These are phyloP conservation scores for Trichophaea hybrida DNA, from an alignment of 2,329 filamentous ascomycete species.

Conservation along the genomic window DNA sequence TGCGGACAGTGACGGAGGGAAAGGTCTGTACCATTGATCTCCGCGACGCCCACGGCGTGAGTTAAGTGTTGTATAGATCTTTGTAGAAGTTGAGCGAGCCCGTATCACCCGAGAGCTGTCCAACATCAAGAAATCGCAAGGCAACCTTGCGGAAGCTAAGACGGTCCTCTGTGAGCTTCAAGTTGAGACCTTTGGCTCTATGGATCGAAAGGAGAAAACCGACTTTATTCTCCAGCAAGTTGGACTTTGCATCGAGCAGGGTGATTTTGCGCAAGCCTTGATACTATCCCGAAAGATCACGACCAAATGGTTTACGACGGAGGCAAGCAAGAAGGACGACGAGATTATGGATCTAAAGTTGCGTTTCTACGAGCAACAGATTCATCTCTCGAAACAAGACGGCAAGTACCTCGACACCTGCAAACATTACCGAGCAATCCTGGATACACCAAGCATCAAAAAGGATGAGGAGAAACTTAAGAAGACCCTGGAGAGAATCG, in stretches of 20 bases:
- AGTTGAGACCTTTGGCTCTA: slow-evolving; percentile 96
- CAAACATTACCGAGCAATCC: slow-evolving; percentile 93
- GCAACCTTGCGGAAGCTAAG: slow-evolving; percentile 74
- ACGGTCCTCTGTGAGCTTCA: slow-evolving; percentile 95
- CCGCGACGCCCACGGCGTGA: not conserved
- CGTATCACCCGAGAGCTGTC: slow-evolving; percentile 90
- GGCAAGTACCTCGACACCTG: slow-evolving; percentile 94
- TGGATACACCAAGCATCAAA: slow-evolving; percentile 92
- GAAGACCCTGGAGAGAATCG: slow-evolving; percentile 83
- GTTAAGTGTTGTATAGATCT: slow-evolving; percentile 48
- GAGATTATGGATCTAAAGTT: slow-evolving; percentile 95
- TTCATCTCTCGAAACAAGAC: slow-evolving; percentile 87
- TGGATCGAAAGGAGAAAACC: slow-evolving; percentile 93
- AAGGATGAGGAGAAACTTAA: slow-evolving; percentile 70
- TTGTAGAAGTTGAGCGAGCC: slow-evolving; percentile 94
- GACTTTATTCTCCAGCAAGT: slow-evolving; percentile 97
- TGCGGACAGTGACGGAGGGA: slow-evolving; percentile 92
- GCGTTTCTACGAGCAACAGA: slow-evolving; percentile 93
- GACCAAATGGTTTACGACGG: slow-evolving; percentile 58
- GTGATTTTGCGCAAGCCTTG: slow-evolving; percentile 88
- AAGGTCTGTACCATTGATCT: slow-evolving; percentile 43
- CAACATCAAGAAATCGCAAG: slow-evolving; percentile 92
- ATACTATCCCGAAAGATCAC: slow-evolving; percentile 95
- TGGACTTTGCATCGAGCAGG: slow-evolving; percentile 81
- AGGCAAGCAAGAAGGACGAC: slow-evolving; percentile 50